Conservation (phyloP, 768 basidiomycete genomes). For the Macrolepiota fuliginosa region DNA sequence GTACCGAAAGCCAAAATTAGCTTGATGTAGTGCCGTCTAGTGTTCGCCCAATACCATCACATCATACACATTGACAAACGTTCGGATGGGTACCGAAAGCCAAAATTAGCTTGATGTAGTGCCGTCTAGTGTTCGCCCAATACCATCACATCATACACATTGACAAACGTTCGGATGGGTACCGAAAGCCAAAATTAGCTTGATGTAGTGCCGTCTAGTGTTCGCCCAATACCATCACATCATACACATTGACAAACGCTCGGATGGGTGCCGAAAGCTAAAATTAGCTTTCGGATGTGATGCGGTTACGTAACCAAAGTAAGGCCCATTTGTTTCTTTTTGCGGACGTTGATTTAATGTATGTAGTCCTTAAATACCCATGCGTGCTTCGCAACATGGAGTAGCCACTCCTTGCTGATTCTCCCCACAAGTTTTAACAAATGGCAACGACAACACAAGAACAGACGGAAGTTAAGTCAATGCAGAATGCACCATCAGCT, state of each 20-base stretch:
- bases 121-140: too few relatives aligned
- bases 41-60: too few relatives aligned
- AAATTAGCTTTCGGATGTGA: background rate
- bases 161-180: background rate
- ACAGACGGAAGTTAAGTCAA: background rate
- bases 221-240: too few relatives aligned
- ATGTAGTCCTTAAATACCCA: background rate
- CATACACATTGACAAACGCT: background rate
- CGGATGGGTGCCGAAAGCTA: background rate
- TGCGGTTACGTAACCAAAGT: background rate
- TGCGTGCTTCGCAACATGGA: background rate
- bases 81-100: background rate
- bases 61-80: background rate
- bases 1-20: background rate
- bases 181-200: background rate
- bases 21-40: background rate
- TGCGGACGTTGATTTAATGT: too few relatives aligned
- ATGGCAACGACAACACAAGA: background rate
- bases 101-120: background rate
- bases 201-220: background rate
- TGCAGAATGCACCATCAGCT: background rate
- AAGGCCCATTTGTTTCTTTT: background rate
- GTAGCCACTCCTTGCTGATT: background rate
- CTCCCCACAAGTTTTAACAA: background rate
- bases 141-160: background rate